These are phyloP conservation scores for Aspergillus awamori DNA, from an alignment of 2,329 filamentous ascomycete species.

Conservation along the genomic window DNA sequence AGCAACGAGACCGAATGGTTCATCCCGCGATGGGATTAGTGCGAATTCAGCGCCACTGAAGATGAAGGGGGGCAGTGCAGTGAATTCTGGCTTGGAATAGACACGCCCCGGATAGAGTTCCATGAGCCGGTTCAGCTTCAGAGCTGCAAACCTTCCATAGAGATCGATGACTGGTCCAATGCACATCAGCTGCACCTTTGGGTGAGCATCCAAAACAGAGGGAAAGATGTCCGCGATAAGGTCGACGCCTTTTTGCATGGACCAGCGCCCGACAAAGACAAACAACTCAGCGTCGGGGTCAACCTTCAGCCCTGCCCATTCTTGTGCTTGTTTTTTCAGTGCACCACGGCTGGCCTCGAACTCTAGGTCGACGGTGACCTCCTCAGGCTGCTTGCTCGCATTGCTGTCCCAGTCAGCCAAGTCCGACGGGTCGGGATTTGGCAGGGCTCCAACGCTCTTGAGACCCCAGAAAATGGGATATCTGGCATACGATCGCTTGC, in stretches of 20 bases:
- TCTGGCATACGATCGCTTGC: slow-evolving; percentile 64
- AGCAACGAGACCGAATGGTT: slow-evolving; percentile 68
- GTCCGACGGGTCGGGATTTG: slow-evolving; percentile 67
- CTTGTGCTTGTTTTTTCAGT: slow-evolving; percentile 62
- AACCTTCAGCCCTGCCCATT: slow-evolving; percentile 66
- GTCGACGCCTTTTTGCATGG: slow-evolving; percentile 68
- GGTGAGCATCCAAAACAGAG: slow-evolving; percentile 61
- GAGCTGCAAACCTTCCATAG: slow-evolving; percentile 66
- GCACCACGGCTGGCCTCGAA: slow-evolving; percentile 57
- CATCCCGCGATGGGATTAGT: slow-evolving; percentile 67
- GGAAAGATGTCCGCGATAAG: slow-evolving; percentile 69
- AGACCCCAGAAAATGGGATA: slow-evolving; percentile 71
- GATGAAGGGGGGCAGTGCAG: slow-evolving; percentile 65
- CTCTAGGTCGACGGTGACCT: slow-evolving; percentile 55
- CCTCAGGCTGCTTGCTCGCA: slow-evolving; percentile 58
- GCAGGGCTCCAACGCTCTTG: slow-evolving; percentile 63
- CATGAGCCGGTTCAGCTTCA: slow-evolving; percentile 66
- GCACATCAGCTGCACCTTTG: slow-evolving; percentile 62
- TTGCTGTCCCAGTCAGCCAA: slow-evolving; percentile 43
- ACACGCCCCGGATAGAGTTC: slow-evolving; percentile 65
- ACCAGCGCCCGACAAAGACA: slow-evolving; percentile 70
- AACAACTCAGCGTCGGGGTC: slow-evolving; percentile 65
- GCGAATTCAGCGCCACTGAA: slow-evolving; percentile 69
- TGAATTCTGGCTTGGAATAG: slow-evolving; percentile 68
- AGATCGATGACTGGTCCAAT: slow-evolving; percentile 68